Evolutionary conservation across 2,329 filamentous ascomycete genomes (phyloP), one percentile per base, ranked within the genome.

Genomic region (Phaeosphaeriaceae sp.): DNA sequence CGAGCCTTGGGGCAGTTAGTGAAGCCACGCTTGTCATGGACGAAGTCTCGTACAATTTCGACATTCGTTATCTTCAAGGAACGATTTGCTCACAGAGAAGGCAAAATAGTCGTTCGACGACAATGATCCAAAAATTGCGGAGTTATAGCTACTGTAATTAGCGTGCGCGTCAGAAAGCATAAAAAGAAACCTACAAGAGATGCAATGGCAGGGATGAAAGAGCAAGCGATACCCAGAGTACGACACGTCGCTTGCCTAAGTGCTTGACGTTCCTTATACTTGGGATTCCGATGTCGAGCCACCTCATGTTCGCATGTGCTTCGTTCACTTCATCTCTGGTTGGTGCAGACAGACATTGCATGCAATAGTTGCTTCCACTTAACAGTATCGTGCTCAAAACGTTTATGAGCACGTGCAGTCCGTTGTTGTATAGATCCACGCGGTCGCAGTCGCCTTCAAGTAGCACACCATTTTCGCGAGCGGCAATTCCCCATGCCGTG

Each of bases 261-360:
- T 28, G 28, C 23, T 11, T 19, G n/a, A 80, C 46, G 59, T 81
- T 83, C 3, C 78, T 69, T 1, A 79, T 46, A 23, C 79, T 81
- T 22, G 46, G 51, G 21, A 58, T 51, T 1, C 55, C 55, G 15
- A 58, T 47, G 17, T 58, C 55, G 7, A 85, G 66, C 78, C 79
- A 82, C 17, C 64, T 68, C 2, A 75, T 70, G 49, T 67, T 61
- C 0, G 61, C 51, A 70, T 88, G 85, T 0, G 83, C 83, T 15
- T 61, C 63, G 49, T 87, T 80, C 11, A 86, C 68, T 43, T 86
- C 83, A 9, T 66, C 58, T 23, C 85, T 72, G 0, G 81, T 85
- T 0, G 85, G 85, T 0, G 84, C 79, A 13, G 73, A 79, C 13
- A 87, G 69, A 21, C 81, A 76, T 59, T 87, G 85, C 81, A 85